Percentiles rank a stretch among this genome's conserved stretches.
phyloP scores from a whole-genome alignment of 345 rosid species.

The Limnanthes douglasii region DNA sequence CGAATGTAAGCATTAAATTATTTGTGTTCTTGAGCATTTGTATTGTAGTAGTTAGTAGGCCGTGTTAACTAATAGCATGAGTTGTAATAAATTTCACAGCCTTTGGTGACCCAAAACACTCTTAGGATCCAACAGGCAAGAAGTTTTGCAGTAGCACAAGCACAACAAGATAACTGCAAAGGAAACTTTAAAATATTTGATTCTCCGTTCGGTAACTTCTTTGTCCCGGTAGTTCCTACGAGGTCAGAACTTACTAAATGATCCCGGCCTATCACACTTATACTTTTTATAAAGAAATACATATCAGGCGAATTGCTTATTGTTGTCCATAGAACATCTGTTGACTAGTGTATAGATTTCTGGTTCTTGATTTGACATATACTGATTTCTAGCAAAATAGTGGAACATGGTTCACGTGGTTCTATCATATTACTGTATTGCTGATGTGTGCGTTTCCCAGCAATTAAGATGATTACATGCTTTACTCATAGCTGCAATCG shows the following conservation, averaged over 20 bases:
- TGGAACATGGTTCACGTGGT: too few species aligned
- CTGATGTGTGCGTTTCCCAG: too few species aligned
- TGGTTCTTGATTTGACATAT: too few species aligned
- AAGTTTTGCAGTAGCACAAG: conserved; percentile 30
- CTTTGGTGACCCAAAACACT: not conserved
- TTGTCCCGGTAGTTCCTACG: conserved; percentile 40
- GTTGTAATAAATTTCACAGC: conserved; percentile 10
- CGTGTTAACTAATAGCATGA: not conserved
- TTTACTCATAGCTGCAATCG: too few species aligned
- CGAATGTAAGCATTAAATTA: not conserved
- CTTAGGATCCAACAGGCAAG: conserved; percentile 21
- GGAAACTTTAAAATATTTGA: conserved; percentile 30
- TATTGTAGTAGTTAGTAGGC: not conserved
- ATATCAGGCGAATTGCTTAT: too few species aligned
- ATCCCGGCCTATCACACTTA: too few species aligned
- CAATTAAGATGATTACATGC: too few species aligned
- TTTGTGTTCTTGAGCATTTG: not conserved
- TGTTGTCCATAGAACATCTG: too few species aligned
- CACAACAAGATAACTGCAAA: conserved; percentile 31
- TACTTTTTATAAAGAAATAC: too few species aligned
- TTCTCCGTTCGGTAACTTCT: conserved; percentile 36
- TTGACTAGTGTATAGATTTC: too few species aligned
- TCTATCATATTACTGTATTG: too few species aligned
- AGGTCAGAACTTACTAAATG: conserved; percentile 24
- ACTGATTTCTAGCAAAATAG: too few species aligned